These are phyloP conservation scores for Penicillium tannophilum DNA, from an alignment of 495 filamentous ascomycete genomes.

Conservation along the genomic window DNA sequence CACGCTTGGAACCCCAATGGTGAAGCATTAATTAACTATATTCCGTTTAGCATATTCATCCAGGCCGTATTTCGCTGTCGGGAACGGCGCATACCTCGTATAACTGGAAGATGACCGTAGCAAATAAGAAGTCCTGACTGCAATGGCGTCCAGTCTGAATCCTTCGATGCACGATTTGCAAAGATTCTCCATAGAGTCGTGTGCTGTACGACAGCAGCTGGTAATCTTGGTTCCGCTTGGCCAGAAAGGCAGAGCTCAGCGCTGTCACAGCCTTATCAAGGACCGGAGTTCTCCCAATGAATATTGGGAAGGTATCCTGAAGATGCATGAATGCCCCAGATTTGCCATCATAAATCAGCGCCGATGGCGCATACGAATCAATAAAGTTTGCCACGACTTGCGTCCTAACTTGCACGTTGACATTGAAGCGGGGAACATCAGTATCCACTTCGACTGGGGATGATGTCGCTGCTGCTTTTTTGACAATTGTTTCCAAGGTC, in stretches of 20 bases:
- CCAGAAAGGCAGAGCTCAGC: constrained; percentile 24
- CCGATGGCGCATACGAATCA: constrained; percentile 12
- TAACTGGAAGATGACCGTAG: constrained; percentile 29
- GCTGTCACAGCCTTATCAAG: constrained; percentile 26
- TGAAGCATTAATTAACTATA: constrained; percentile 29
- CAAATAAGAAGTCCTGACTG: constrained; percentile 27
- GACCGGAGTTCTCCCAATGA: constrained; percentile 17
- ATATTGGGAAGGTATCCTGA: constrained; percentile 17
- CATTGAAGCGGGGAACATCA: constrained; percentile 20
- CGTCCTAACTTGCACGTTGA: constrained; percentile 17
- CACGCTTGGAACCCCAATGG: constrained; percentile 28
- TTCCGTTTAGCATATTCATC: neutral
- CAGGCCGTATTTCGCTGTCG: neutral
- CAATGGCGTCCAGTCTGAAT: constrained; percentile 19
- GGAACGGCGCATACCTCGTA: constrained; percentile 22
- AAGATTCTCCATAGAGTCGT: constrained; percentile 24
- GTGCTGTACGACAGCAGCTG: constrained; percentile 25
- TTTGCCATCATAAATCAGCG: constrained; percentile 9
- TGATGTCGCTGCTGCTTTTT: neutral
- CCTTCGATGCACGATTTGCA: constrained; percentile 20
- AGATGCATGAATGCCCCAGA: constrained; percentile 10
- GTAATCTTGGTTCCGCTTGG: constrained; percentile 22
- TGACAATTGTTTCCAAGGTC: neutral
- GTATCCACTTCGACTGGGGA: constrained; percentile 2
- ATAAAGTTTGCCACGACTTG: constrained; percentile 24